Evolutionary conservation across 148 eudicot genomes (phyloP), one percentile per base, ranked within the genome.

Genomic region (Pouteria glomerata): DNA sequence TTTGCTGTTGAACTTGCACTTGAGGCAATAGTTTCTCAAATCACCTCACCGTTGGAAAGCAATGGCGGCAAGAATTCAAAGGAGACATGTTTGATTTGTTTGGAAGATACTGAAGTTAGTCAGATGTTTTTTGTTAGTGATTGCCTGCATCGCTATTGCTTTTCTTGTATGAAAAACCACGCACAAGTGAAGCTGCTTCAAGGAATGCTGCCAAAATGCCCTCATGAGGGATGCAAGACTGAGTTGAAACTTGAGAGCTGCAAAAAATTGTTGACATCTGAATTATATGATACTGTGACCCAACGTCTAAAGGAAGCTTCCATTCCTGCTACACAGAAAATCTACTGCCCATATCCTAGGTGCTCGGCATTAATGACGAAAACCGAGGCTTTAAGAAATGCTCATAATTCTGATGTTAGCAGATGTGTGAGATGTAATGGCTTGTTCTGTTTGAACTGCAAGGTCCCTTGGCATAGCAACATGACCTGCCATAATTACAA

Each of bases 361-460:
- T 92, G 97, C 82, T 92, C 97, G 0, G 87, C 84, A 2, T 76
- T 92, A 48, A 92, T 89, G 97, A 84, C 91, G 18, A 88, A 76
- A 80, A 57, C 19, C 29, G 93, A 87, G 60, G 80, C 73, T 77
- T 70, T 75, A 24, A 84, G 80, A 64, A 77, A 63, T 77, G 60
- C 92, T 11, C 70, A 44, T 53, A 48, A 33, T 31, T 48, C 52
- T 34, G 92, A 86, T 77, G 83, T 66, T 30, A 74, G 92, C 57
- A 75, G 75, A 71, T 92, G 97, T 68, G 19, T 74, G 29, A 83
- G 79, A 68, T 89, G 95, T 66, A 45, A 72, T 31, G 76, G 76
- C 35, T 68, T 61, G 14, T 89, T 92, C 61, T 92, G 97, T 47
- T 65, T 84, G 60, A 42, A 79, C 68, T 92, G 97, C 82, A 84